Evolutionary conservation across 2,329 filamentous ascomycete genomes (phyloP), one percentile per base, ranked within the genome.

Genomic region (Aureobasidium sp.): DNA sequence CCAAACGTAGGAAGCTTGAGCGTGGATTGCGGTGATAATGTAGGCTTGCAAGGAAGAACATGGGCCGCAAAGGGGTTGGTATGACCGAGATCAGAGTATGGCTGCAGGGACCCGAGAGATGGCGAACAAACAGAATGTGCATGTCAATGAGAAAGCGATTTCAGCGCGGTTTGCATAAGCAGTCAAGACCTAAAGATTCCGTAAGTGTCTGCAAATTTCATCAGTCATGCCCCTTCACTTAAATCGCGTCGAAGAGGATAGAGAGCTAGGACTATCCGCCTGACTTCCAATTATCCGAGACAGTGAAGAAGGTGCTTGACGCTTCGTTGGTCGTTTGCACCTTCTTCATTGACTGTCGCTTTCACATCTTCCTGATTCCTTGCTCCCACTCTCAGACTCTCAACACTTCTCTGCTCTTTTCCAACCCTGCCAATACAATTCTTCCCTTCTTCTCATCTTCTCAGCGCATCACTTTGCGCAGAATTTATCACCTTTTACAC

Each of bases 301-400:
- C 44, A 37, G 42, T 38, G 17, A 6, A 19, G 35, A 35, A 47
- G n/a, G 44, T 27, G 44, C n/a, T 22, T 48, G 44, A 25, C 44
- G 24, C 34, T 5, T 35, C 12, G 12, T 35, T 22, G 7, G 27
- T 10, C 40, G 16, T 17, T 39, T 39, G 37, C 32, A 54, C 51
- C 37, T 56, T 39, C 55, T 47, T 34, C 42, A 42, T 40, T 54
- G n/a, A 32, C 56, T 32, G 27, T 16, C 29, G 19, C 30, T 17
- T 35, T 48, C 32, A 19, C 32, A 25, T 22, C 32, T 19, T 35
- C 10, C 6, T 22, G 16, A 35, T 17, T 3, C 22, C 21, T 37
- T 19, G 2, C 29, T n/a, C 10, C 25, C 49, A 48, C 24, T 32
- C 14, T 25, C 40, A 50, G 24, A 17, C 8, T 22, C 7, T 12